Percentiles rank a stretch among this genome's conserved stretches.
phyloP scores from a whole-genome alignment of 176 grass and related monocot species.

The Oropetium thomaeum region DNA sequence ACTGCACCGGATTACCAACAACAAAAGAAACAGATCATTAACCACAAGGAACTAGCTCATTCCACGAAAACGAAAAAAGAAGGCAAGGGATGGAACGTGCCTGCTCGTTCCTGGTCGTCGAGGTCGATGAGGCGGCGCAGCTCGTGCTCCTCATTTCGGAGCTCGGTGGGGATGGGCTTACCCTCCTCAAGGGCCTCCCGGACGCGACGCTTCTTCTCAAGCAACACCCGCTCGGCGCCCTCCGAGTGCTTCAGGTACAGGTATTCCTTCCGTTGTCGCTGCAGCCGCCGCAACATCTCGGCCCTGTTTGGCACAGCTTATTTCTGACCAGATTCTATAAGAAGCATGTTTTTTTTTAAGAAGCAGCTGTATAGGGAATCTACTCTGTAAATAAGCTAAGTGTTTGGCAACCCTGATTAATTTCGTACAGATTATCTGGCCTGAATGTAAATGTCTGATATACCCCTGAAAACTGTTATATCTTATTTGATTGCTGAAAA shows the following conservation, averaged over 20 bases:
- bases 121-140: conserved; percentile 84
- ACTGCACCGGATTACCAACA: conserved; percentile 28
- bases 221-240: conserved; percentile 69
- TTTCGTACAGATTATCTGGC: too few relatives aligned
- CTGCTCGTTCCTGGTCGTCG: conserved; percentile 59
- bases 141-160: conserved; percentile 65
- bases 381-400: too few relatives aligned
- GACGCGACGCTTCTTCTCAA: conserved; percentile 89
- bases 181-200: conserved; percentile 80
- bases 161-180: conserved; percentile 82
- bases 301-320: too few relatives aligned
- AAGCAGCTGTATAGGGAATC: too few relatives aligned
- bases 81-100: conserved; percentile 3
- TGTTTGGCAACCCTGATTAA: too few relatives aligned
- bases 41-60: neutral
- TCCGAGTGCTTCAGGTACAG: conserved; percentile 78
- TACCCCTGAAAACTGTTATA: too few relatives aligned
- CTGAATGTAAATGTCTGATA: too few relatives aligned
- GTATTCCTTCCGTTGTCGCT: conserved; percentile 54
- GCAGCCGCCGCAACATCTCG: conserved; percentile 59
- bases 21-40: neutral
- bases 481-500: too few relatives aligned
- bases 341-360: too few relatives aligned
- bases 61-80: neutral
- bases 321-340: too few relatives aligned